Conservation (phyloP, 441 rosid species). For the Bocquillonia castaneifolia region DNA sequence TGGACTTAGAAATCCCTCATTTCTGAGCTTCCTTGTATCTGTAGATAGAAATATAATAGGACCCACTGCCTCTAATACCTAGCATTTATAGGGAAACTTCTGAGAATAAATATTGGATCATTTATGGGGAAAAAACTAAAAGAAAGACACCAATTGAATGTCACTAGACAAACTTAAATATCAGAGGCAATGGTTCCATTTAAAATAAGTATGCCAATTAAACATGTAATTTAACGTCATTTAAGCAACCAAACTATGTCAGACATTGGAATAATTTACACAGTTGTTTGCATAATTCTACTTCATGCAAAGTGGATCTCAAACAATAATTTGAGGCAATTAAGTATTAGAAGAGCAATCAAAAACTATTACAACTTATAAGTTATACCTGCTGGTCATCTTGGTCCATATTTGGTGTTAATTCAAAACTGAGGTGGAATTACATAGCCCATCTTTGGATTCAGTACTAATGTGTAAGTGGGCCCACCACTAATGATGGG, state of each 20-base stretch:
- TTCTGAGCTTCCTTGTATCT: constrained; percentile 95
- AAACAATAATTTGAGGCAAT: background rate
- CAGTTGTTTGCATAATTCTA: background rate
- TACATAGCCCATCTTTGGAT: background rate
- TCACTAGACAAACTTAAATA: background rate
- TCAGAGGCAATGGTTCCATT: background rate
- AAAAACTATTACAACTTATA: background rate
- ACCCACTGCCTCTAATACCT: constrained; percentile 99
- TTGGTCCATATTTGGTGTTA: background rate
- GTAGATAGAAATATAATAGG: constrained; percentile 94
- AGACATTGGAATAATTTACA: background rate
- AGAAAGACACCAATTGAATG: background rate
- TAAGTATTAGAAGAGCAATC: background rate
- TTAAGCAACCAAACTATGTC: constrained; percentile 5
- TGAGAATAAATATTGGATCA: background rate
- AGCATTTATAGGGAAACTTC: constrained; percentile 25
- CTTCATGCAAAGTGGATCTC: background rate
- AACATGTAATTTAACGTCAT: background rate
- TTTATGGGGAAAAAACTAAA: background rate
- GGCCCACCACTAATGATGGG: background rate
- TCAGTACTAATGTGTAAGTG: background rate
- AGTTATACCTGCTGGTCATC: background rate
- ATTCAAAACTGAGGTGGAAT: background rate
- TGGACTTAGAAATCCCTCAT: constrained; percentile 98
- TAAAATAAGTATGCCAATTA: background rate